phyloP scores from a whole-genome alignment of 768 basidiomycete genomes.

The Pulveroboletus sp. region DNA sequence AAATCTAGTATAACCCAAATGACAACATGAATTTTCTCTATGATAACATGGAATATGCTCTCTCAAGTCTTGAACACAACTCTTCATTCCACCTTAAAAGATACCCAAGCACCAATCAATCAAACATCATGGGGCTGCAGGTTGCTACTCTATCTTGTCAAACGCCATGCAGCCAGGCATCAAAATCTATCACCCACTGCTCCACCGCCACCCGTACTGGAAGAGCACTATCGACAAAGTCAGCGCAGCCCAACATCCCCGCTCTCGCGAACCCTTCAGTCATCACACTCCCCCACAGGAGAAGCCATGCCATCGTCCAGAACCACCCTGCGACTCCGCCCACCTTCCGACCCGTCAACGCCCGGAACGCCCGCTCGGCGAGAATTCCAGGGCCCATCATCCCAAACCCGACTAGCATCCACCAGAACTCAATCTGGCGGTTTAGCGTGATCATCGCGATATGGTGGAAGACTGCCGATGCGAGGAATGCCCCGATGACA shows the following conservation, averaged over 20 bases:
- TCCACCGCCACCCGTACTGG: slow-evolving; percentile 11
- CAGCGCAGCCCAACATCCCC: slow-evolving; percentile 8
- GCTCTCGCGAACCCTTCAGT: slow-evolving; percentile 19
- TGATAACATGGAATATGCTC: too few species aligned
- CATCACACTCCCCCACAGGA: slow-evolving; percentile 21
- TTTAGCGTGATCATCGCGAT: slow-evolving; percentile 48
- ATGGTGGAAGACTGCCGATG: slow-evolving; percentile 56
- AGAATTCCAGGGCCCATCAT: slow-evolving; percentile 50
- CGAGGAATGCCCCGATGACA: slow-evolving; percentile 51
- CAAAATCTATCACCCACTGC: slow-evolving; percentile 6
- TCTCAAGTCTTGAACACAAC: too few species aligned
- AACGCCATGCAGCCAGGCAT: slow-evolving; percentile 7
- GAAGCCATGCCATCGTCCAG: slow-evolving; percentile 33
- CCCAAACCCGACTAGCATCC: slow-evolving; percentile 47
- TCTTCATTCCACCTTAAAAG: too few species aligned
- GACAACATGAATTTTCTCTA: too few species aligned
- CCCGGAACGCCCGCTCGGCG: slow-evolving; percentile 35
- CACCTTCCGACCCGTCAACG: slow-evolving; percentile 24
- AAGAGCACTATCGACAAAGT: slow-evolving; percentile 2
- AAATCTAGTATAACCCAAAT: too few species aligned
- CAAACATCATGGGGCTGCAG: too few species aligned
- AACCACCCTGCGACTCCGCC: slow-evolving; percentile 29
- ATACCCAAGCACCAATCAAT: too few species aligned
- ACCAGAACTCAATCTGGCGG: slow-evolving; percentile 38
- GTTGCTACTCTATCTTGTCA: too few species aligned